Conservation (phyloP, 1,139 yeast species). For the Hemisphaericaspora xylanilytica region DNA sequence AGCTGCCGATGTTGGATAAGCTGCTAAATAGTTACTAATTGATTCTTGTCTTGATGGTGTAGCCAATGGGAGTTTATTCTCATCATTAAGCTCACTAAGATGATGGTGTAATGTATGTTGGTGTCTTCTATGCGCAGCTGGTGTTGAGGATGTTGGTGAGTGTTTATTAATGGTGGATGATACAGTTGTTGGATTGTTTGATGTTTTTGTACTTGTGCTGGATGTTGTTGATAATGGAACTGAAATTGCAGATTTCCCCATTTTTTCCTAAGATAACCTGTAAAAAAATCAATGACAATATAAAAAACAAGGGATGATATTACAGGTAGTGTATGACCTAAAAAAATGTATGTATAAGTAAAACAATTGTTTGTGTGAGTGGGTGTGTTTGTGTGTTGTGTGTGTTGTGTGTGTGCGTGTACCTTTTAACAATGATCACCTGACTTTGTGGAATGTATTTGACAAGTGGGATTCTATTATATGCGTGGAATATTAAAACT, state of each 20-base stretch:
- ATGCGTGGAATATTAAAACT: no score
- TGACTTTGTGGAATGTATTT: no score
- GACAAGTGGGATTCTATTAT: no score
- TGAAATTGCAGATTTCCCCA: slow-evolving; percentile 13
- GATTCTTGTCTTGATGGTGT: slow-evolving; percentile 21
- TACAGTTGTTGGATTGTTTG: background rate
- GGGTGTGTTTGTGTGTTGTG: no score
- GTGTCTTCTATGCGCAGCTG: background rate
- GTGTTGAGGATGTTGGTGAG: background rate
- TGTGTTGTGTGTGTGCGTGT: no score
- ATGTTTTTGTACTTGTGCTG: background rate
- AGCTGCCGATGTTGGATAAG: slow-evolving; percentile 15
- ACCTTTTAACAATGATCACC: no score
- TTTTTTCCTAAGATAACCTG: slow-evolving; percentile 3
- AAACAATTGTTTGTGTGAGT: no score
- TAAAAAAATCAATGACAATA: no score
- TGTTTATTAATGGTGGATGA: background rate
- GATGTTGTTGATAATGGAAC: slow-evolving; percentile 8
- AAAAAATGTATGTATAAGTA: no score
- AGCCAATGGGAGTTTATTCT: slow-evolving; percentile 15
- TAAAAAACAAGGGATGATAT: background rate
- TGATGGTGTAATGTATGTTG: slow-evolving; percentile 2
- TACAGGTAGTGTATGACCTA: background rate
- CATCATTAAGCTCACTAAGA: slow-evolving; percentile 5
- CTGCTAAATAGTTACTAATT: slow-evolving; percentile 20